Conservation (phyloP, 129 eudicot species). For the Tanacetum coccineum region DNA sequence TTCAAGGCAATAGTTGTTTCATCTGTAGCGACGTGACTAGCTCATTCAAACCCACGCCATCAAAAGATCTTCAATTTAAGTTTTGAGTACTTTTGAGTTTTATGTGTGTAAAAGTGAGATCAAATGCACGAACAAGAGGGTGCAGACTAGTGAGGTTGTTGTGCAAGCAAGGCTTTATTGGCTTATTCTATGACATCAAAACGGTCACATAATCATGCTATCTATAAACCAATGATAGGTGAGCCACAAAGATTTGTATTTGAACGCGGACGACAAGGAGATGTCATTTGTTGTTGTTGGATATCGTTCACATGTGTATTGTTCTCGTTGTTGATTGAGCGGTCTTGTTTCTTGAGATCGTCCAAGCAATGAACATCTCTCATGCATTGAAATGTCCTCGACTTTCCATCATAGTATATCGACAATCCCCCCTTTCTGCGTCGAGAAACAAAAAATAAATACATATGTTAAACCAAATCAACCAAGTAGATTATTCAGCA, state of each 20-base stretch:
- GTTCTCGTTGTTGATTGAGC: slow-evolving; percentile 2
- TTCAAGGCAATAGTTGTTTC: no score
- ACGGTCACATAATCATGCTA: background rate
- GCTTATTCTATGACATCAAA: background rate
- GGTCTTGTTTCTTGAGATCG: slow-evolving; percentile 38
- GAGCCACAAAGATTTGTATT: slow-evolving; percentile 11
- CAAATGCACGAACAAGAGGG: slow-evolving; percentile 1
- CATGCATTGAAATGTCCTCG: slow-evolving; percentile 25
- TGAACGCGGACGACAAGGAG: slow-evolving; percentile 4
- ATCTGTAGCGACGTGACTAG: no score
- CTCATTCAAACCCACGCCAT: no score
- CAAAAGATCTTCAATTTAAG: no score
- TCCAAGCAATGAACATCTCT: slow-evolving; percentile 33
- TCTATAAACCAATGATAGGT: slow-evolving; percentile 23
- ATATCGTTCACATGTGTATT: slow-evolving; percentile 13
- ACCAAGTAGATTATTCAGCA: background rate
- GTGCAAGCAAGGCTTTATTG: background rate
- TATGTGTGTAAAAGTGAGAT: background rate
- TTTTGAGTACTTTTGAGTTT: background rate
- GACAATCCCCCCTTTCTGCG: slow-evolving; percentile 33
- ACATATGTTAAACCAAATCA: background rate
- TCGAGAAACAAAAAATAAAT: background rate
- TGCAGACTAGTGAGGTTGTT: background rate
- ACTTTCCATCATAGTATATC: slow-evolving; percentile 28
- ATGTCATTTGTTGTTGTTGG: background rate